Conservation (phyloP, 2,329 filamentous ascomycete species). For the Intubia oerlemansii region DNA sequence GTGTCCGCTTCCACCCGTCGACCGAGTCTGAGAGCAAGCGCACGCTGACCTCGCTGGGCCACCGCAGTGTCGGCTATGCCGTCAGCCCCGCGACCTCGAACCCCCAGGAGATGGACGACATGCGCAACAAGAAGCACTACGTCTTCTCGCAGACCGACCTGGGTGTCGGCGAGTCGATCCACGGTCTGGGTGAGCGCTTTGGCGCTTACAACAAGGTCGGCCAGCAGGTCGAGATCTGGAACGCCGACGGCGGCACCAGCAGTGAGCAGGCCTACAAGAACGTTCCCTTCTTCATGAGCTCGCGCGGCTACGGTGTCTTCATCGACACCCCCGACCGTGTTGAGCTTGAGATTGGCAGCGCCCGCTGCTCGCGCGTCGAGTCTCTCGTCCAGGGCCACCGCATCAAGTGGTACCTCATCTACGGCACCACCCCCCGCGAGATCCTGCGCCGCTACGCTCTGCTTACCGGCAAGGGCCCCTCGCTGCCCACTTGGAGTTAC, state of each 20-base stretch:
- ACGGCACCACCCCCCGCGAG: slow-evolving; percentile 50
- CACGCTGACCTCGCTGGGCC: slow-evolving; percentile 27
- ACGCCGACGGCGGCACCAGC: slow-evolving; percentile 41
- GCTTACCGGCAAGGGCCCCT: slow-evolving; percentile 42
- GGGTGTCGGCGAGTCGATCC: slow-evolving; percentile 41
- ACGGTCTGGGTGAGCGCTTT: slow-evolving; percentile 58
- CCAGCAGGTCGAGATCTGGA: slow-evolving; percentile 44
- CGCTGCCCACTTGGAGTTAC: slow-evolving; percentile 53
- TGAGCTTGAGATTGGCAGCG: slow-evolving; percentile 53
- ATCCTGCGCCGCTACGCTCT: slow-evolving; percentile 44
- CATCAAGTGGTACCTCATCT: slow-evolving; percentile 54
- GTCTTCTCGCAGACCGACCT: slow-evolving; percentile 34
- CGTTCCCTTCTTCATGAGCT: slow-evolving; percentile 47
- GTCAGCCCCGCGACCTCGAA: slow-evolving; percentile 30
- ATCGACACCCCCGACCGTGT: slow-evolving; percentile 49
- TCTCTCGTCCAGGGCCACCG: slow-evolving; percentile 47
- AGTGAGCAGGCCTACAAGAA: slow-evolving; percentile 57
- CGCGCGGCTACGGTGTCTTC: slow-evolving; percentile 56
- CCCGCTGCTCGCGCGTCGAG: slow-evolving; percentile 50
- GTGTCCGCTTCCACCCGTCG: neutral
- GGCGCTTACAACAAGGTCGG: slow-evolving; percentile 59
- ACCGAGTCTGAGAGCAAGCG: neutral
- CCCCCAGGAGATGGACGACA: slow-evolving; percentile 29
- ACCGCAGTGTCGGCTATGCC: slow-evolving; percentile 33
- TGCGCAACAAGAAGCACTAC: slow-evolving; percentile 30